Evolutionary conservation across 148 eudicot species (phyloP), one percentile per base, ranked within the genome.

Genomic region (Silene latifolia): DNA sequence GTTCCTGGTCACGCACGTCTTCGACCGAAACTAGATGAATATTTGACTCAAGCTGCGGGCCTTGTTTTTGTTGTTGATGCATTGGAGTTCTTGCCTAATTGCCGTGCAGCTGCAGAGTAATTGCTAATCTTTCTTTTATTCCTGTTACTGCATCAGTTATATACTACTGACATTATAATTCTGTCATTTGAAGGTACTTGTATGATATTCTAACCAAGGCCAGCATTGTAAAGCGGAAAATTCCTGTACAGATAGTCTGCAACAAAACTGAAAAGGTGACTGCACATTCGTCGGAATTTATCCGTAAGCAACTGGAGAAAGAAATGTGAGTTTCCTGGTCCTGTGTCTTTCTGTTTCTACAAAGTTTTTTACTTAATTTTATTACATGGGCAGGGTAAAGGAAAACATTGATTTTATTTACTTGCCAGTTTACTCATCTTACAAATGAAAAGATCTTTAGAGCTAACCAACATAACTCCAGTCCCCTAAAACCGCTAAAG

Each of bases 1-100:
- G 92, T 95, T 74, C 96, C 97, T 71, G 97, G 98, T 14, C 97
- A 95, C 76, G 92, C 97, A 8, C 96, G 97, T 77, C 92, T 95
- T 72, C 88, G 89, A 18, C 87, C 92, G 63, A 92, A 92, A 83
- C 85, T 95, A 63, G 97, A 95, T 77, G 98, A 92, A 29, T 94
- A 83, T 82, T 81, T 94, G 86, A 96, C 90, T 77, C 90, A 87
- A 80, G 92, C 93, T 78, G 93, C 96, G 39, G 97, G 90, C 71
- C 67, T 92, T 61, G 87, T 92, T 47, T 95, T 92, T 23, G 89
- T 92, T 58, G 96, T 95, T 72, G 98, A 95, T 87, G 87, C 98
- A 61, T 81, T 95, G 76, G 98, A 95, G 62, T 92, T 95, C 82
- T 75, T 95, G 76, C 89, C 91, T n/a, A 92, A 87, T 73, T 83